These are phyloP conservation scores for Tricholoma sp. DNA, from an alignment of 768 basidiomycete genomes.

Conservation along the genomic window DNA sequence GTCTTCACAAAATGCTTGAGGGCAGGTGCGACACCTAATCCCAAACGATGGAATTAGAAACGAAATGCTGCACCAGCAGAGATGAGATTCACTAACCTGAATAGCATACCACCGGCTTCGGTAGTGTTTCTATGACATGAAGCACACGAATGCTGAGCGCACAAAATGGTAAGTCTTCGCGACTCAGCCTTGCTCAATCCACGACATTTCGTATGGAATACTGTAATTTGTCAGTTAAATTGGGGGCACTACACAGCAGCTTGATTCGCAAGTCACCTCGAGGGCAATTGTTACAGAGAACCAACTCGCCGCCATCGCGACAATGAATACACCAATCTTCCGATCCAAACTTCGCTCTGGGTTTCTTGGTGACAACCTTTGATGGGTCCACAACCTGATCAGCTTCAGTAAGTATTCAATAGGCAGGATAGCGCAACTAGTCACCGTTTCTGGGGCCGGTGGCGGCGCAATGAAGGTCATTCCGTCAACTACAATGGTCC, in stretches of 20 bases:
- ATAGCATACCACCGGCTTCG: conserved; percentile 54
- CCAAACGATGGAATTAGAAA: not conserved
- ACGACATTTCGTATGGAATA: conserved; percentile 49
- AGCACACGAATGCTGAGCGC: conserved; percentile 48
- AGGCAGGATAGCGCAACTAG: not conserved
- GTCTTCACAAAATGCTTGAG: conserved; percentile 57
- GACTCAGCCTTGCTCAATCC: conserved; percentile 29
- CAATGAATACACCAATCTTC: conserved; percentile 60
- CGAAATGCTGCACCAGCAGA: not conserved
- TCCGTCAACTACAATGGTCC: conserved; percentile 29
- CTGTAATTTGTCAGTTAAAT: conserved; percentile 21
- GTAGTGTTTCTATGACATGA: conserved; percentile 37
- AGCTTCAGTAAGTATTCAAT: conserved; percentile 5
- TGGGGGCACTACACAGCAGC: not conserved
- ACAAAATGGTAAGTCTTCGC: conserved; percentile 22
- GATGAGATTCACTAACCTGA: conserved; percentile 32
- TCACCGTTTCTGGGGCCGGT: not conserved
- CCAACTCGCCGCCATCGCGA: conserved; percentile 52
- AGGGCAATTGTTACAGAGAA: conserved; percentile 46
- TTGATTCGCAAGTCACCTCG: conserved; percentile 35
- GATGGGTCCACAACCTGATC: not conserved
- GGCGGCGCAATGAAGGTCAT: conserved; percentile 23
- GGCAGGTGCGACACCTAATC: conserved; percentile 53
- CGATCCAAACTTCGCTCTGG: conserved; percentile 35
- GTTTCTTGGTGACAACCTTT: conserved; percentile 18